phyloP scores from a whole-genome alignment of 2,329 filamentous ascomycete genomes.

The Colletotrichum costaricense region DNA sequence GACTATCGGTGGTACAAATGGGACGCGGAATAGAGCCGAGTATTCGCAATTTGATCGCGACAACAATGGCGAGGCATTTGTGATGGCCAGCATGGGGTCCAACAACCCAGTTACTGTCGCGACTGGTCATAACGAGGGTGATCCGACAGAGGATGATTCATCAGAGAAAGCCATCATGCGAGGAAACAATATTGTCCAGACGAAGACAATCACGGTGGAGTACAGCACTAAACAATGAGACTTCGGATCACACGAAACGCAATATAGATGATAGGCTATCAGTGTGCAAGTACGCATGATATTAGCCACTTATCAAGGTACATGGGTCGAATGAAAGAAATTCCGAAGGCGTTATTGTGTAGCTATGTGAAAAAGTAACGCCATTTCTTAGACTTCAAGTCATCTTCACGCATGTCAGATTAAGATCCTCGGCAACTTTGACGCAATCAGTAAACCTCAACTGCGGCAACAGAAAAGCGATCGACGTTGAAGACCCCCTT shows the following conservation, averaged over 20 bases:
- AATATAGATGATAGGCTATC: background rate
- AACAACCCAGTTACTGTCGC: background rate
- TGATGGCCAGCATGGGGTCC: background rate
- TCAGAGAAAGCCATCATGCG: constrained; percentile 9
- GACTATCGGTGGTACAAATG: background rate
- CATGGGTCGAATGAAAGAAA: background rate
- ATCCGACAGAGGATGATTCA: background rate
- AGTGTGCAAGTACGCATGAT: too few relatives aligned
- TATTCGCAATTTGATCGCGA: constrained; percentile 8
- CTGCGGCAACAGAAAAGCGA: too few relatives aligned
- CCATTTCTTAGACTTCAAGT: too few relatives aligned
- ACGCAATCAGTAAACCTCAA: too few relatives aligned
- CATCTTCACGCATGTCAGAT: too few relatives aligned
- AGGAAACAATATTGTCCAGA: constrained; percentile 15
- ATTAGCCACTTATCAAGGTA: background rate
- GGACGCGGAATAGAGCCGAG: background rate
- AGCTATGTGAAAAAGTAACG: too few relatives aligned
- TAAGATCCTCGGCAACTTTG: too few relatives aligned
- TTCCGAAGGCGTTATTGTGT: too few relatives aligned
- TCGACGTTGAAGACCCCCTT: too few relatives aligned
- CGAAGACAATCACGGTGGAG: constrained; percentile 23
- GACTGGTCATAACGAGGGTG: background rate
- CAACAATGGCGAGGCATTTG: constrained; percentile 1
- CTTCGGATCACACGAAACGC: background rate
- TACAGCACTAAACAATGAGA: background rate